Percentiles rank a stretch among this genome's conserved stretches.
Evolutionary conservation across 352 stramenopile species (phyloP).

Genomic region (Globisporangium cederbergense): DNA sequence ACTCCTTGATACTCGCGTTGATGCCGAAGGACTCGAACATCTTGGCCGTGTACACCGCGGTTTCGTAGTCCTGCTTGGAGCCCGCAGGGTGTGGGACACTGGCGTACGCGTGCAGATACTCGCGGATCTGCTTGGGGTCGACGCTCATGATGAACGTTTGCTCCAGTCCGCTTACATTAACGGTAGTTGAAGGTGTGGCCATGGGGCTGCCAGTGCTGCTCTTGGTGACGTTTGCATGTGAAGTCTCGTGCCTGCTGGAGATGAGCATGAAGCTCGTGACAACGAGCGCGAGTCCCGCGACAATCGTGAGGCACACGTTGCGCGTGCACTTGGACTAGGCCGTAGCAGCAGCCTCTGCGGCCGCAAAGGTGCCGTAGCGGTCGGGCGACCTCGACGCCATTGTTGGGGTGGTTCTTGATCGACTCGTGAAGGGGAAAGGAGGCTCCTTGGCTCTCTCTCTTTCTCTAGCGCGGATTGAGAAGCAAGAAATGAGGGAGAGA

Average conservation of each 20-base stretch:
- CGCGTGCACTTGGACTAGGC: background rate
- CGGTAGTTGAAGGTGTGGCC: too few relatives aligned
- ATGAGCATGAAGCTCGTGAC: slow-evolving; percentile 8
- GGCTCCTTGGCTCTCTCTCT: background rate
- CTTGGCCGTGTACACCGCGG: slow-evolving; percentile 28
- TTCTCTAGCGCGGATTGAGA: background rate
- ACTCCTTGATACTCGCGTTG: slow-evolving; percentile 11
- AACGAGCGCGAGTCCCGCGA: slow-evolving; percentile 15
- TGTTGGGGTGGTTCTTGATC: background rate
- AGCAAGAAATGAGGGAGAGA: background rate
- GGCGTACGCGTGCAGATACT: slow-evolving; percentile 14
- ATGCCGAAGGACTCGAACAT: slow-evolving; percentile 39
- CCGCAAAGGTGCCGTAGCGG: slow-evolving; percentile 9
- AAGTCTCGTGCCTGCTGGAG: background rate
- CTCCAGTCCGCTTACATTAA: background rate
- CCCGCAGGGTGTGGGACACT: slow-evolving; percentile 12
- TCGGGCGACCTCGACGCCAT: slow-evolving; percentile 7
- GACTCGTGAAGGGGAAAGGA: slow-evolving; percentile 1
- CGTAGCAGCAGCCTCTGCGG: background rate
- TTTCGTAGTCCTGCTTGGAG: slow-evolving; percentile 26
- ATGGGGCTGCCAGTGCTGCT: background rate
- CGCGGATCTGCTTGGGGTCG: slow-evolving; percentile 3
- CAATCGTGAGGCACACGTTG: slow-evolving; percentile 4
- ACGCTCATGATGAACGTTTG: slow-evolving; percentile 4
- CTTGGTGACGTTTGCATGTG: background rate